Evolutionary conservation across 345 rosid species (phyloP).

Genomic region (Streptanthus diversifolius): DNA sequence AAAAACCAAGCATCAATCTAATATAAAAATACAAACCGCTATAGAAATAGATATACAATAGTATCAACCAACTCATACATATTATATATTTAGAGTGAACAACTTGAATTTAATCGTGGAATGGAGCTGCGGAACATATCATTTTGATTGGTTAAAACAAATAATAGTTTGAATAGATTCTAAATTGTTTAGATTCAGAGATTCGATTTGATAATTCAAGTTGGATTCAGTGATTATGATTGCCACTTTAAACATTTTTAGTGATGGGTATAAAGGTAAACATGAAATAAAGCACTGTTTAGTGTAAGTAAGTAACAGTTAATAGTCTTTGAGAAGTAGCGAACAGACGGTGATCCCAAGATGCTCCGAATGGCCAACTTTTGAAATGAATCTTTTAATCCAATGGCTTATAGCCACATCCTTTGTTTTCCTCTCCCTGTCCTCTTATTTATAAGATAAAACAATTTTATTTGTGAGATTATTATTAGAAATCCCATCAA

Average conservation of each 20-base stretch:
- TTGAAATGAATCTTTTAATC: conserved; percentile 32
- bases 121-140: neutral
- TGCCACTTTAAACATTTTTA: conserved; percentile 6
- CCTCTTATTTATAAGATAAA: neutral
- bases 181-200: neutral
- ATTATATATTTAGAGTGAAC: neutral
- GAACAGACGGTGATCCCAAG: conserved; percentile 40
- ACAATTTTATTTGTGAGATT: neutral
- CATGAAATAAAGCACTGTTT: neutral
- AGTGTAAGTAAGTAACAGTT: conserved; percentile 19
- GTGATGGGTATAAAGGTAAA: neutral
- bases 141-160: conserved; percentile 5
- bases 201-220: neutral
- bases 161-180: conserved; percentile 17
- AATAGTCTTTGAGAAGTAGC: conserved; percentile 37
- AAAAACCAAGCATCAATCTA: neutral
- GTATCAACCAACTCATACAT: too few relatives aligned
- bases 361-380: conserved; percentile 39
- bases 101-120: neutral
- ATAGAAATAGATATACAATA: neutral
- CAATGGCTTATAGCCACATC: conserved; percentile 35
- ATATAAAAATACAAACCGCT: neutral
- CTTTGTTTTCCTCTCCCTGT: neutral
- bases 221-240: conserved; percentile 29
- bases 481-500: neutral